These are phyloP conservation scores for Thermomyces lanuginosus DNA, from an alignment of 2,329 filamentous ascomycete species.

Conservation along the genomic window DNA sequence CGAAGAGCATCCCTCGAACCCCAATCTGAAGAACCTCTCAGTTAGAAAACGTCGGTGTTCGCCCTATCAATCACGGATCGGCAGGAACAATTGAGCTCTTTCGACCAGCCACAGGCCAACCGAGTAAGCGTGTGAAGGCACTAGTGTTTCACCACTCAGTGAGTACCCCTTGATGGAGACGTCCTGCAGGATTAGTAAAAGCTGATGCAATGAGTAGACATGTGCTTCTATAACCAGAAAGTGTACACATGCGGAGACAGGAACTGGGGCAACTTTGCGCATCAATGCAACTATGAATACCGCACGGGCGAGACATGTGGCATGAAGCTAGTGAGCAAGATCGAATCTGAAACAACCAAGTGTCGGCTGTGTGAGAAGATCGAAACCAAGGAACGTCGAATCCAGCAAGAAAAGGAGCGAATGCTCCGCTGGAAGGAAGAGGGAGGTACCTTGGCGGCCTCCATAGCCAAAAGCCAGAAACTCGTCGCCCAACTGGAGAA, in stretches of 20 bases:
- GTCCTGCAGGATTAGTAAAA: too few species aligned
- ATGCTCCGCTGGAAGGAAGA: constrained; percentile 63
- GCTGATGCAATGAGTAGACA: constrained; percentile 32
- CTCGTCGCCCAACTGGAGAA: constrained; percentile 55
- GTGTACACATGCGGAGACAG: constrained; percentile 75
- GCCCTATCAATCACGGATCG: too few species aligned
- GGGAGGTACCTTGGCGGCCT: constrained; percentile 42
- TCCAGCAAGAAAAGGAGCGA: constrained; percentile 57
- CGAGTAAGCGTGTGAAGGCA: too few species aligned
- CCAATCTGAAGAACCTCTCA: too few species aligned
- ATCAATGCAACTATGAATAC: constrained; percentile 89
- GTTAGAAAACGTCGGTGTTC: too few species aligned
- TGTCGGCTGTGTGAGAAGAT: constrained; percentile 84
- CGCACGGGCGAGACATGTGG: constrained; percentile 93
- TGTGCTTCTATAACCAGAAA: constrained; percentile 95
- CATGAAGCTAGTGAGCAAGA: constrained; percentile 72
- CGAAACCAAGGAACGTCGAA: constrained; percentile 64
- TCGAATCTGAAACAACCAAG: constrained; percentile 43
- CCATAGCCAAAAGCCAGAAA: constrained; percentile 50
- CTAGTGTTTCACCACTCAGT: too few species aligned
- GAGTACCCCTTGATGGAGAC: too few species aligned
- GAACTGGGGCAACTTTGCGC: constrained; percentile 85
- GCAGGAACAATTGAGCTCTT: too few species aligned
- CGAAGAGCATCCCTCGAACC: too few species aligned
- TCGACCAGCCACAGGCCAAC: too few species aligned